Evolutionary conservation across 768 basidiomycete genomes (phyloP).

Genomic region (Mycena leptocephala): DNA sequence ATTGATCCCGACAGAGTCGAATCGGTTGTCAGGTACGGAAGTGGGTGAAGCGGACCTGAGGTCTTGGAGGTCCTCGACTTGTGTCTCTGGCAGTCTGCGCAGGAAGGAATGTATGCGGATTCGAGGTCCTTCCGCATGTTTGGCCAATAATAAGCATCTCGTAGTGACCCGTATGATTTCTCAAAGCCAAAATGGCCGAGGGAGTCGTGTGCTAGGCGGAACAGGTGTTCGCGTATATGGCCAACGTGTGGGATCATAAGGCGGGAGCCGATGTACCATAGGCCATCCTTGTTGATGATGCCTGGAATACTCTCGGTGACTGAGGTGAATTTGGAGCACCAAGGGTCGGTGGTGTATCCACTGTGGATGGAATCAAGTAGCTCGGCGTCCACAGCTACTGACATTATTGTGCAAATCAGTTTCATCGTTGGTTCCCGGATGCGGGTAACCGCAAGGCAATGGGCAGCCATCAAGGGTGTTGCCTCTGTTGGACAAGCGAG

Average conservation of each 20-base stretch:
- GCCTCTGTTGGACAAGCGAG: background rate
- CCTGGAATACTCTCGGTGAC: constrained; percentile 10
- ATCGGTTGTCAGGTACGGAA: constrained; percentile 34
- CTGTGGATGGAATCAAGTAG: background rate
- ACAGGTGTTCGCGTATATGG: constrained; percentile 16
- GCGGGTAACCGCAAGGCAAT: background rate
- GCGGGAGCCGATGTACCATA: constrained; percentile 14
- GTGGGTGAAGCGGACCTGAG: constrained; percentile 42
- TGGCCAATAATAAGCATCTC: no score
- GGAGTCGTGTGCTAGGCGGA: no score
- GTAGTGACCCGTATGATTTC: no score
- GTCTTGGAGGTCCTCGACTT: constrained; percentile 38
- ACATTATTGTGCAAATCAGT: background rate
- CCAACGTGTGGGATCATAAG: constrained; percentile 1
- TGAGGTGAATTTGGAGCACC: constrained; percentile 19
- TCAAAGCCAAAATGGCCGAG: no score
- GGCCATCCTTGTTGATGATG: background rate
- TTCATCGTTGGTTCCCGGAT: background rate
- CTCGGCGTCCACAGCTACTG: background rate
- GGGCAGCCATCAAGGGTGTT: background rate
- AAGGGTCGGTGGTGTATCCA: constrained; percentile 11
- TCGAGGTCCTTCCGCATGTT: constrained; percentile 20
- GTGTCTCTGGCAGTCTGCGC: constrained; percentile 49
- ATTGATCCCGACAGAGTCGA: constrained; percentile 28
- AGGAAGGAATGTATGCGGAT: constrained; percentile 40